Evolutionary conservation across 495 filamentous ascomycete species (phyloP).

Genomic region (Xylaria sp.): DNA sequence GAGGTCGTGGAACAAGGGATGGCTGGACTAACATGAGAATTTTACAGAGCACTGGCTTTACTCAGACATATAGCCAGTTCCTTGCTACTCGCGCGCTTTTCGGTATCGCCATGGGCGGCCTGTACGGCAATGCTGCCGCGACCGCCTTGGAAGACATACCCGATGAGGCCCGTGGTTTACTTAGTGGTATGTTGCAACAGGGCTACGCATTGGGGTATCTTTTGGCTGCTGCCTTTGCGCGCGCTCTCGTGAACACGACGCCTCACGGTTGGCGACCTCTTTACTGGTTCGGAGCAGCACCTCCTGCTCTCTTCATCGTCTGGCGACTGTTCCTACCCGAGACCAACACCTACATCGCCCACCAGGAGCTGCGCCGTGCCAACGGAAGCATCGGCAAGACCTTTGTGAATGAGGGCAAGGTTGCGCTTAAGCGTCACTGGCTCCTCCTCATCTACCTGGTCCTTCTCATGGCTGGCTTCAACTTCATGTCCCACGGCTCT

Average conservation of each 20-base stretch:
- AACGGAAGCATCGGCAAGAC: conserved; percentile 60
- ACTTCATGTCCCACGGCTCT: conserved; percentile 92
- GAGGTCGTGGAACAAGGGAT: neutral
- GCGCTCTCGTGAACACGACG: conserved; percentile 74
- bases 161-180: conserved; percentile 71
- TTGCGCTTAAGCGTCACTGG: conserved; percentile 80
- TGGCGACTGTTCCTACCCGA: conserved; percentile 81
- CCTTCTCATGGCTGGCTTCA: conserved; percentile 88
- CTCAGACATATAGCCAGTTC: conserved; percentile 77
- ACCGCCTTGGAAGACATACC: conserved; percentile 89
- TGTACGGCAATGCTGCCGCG: conserved; percentile 87
- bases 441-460: conserved; percentile 79
- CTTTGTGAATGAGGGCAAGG: conserved; percentile 77
- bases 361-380: conserved; percentile 64
- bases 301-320: conserved; percentile 80
- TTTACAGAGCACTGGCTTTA: conserved; percentile 73
- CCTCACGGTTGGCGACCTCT: conserved; percentile 79
- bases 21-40: conserved; percentile 27
- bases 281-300: conserved; percentile 85
- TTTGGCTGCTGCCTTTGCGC: conserved; percentile 77
- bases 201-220: conserved; percentile 91
- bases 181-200: conserved; percentile 85
- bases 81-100: conserved; percentile 84
- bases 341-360: conserved; percentile 70
- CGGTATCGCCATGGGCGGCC: conserved; percentile 86